Conservation (phyloP, 129 eudicot genomes). For the Centrapalus pauciflorus region DNA sequence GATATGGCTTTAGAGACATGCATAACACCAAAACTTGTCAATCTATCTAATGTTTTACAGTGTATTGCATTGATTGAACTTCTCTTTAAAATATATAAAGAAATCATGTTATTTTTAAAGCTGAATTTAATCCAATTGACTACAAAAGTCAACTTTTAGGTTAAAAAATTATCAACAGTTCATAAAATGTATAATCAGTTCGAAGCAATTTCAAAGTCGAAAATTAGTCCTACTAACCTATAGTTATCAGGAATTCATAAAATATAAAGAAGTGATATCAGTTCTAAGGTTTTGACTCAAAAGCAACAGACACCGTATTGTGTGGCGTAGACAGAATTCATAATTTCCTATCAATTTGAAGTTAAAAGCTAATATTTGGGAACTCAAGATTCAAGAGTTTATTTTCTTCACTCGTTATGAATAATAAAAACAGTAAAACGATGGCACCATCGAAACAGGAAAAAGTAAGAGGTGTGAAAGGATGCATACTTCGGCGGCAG, state of each 20-base stretch:
- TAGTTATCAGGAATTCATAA: not conserved
- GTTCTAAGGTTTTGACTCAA: not conserved
- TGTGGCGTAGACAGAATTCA: not conserved
- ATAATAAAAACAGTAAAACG: not conserved
- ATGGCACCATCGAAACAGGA: not conserved
- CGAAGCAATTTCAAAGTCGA: not conserved
- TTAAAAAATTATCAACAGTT: not conserved
- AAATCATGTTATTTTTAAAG: not conserved
- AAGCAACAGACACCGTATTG: not conserved
- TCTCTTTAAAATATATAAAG: not conserved
- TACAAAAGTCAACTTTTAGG: not conserved
- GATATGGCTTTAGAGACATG: not conserved
- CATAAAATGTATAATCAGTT: not conserved
- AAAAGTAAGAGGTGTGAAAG: slow-evolving; percentile 3
- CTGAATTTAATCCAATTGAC: slow-evolving; percentile 4
- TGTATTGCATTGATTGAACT: not conserved
- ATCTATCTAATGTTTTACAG: not conserved
- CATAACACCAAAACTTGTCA: not conserved
- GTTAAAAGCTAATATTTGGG: not conserved
- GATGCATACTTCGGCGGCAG: slow-evolving; percentile 65
- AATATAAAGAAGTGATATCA: not conserved
- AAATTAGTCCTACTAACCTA: not conserved
- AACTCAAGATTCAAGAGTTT: not conserved
- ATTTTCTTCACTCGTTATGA: not conserved
- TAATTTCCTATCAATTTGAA: slow-evolving; percentile 2